Evolutionary conservation across 495 filamentous ascomycete species (phyloP).

Genomic region (Aspergillus avenaceus): DNA sequence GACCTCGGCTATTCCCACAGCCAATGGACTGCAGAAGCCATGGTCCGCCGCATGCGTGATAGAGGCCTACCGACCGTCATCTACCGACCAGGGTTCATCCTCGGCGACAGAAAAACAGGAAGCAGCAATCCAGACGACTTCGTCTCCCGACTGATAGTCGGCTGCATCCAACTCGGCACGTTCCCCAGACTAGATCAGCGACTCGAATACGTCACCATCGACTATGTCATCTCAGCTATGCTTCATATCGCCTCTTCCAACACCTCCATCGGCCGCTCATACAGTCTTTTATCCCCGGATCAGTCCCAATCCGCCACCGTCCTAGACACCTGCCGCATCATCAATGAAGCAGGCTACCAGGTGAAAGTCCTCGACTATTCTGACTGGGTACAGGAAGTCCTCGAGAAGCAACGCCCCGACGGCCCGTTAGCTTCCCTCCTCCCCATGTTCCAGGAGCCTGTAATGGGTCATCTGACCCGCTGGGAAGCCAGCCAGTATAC

Average conservation of each 20-base stretch:
- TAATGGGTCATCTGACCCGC: conserved; percentile 5
- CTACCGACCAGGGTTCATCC: conserved; percentile 23
- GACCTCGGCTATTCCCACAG: conserved; percentile 21
- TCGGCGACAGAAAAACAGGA: conserved; percentile 15
- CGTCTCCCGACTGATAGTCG: conserved; percentile 16
- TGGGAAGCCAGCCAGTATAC: conserved; percentile 5
- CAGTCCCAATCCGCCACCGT: conserved; percentile 3
- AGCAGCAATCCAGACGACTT: conserved; percentile 21
- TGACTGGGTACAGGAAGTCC: conserved; percentile 6
- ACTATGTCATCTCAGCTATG: conserved; percentile 12
- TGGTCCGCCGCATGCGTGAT: conserved; percentile 14
- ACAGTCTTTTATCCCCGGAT: conserved; percentile 4
- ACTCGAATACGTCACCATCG: conserved; percentile 13
- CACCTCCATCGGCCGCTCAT: conserved; percentile 4
- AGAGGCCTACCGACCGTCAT: conserved; percentile 15
- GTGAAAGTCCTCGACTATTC: conserved; percentile 6
- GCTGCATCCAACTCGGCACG: conserved; percentile 11
- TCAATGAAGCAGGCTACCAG: conserved; percentile 11
- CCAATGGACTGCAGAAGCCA: conserved; percentile 19
- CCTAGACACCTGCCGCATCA: background rate
- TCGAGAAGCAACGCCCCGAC: background rate
- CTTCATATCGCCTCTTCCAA: conserved; percentile 12
- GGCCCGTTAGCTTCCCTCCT: conserved; percentile 7
- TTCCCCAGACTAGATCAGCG: conserved; percentile 14
- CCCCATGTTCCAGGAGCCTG: conserved; percentile 10